Evolutionary conservation across 306 rosid genomes (phyloP).

Genomic region (Inga oerstediana): DNA sequence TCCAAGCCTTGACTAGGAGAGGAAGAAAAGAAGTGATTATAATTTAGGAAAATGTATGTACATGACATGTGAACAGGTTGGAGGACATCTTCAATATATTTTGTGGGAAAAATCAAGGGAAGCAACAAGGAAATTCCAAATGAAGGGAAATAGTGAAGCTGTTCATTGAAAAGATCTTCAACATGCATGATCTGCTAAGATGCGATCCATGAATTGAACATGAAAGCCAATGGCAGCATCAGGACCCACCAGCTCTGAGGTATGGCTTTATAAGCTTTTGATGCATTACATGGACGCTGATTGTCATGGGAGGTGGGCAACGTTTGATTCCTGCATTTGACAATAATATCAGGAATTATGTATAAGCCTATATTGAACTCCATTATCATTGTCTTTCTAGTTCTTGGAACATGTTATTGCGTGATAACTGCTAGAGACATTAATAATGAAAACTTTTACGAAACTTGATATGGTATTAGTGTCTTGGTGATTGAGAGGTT

Average conservation of each 20-base stretch:
- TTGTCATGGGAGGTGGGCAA: slow-evolving; percentile 52
- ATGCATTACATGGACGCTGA: slow-evolving; percentile 43
- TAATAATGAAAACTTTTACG: neutral
- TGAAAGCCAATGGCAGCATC: slow-evolving; percentile 35
- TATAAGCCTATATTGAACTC: neutral
- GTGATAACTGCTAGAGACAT: neutral
- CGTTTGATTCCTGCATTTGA: slow-evolving; percentile 56
- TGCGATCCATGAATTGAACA: slow-evolving; percentile 25
- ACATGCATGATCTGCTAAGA: slow-evolving; percentile 33
- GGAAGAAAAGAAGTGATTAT: neutral
- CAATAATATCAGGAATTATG: slow-evolving; percentile 14
- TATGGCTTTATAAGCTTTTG: slow-evolving; percentile 34
- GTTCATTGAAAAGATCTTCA: slow-evolving; percentile 4
- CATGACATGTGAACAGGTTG: neutral
- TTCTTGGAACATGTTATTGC: neutral
- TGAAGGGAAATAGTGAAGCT: neutral
- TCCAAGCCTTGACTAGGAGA: neutral
- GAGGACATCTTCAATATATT: neutral
- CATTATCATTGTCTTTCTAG: neutral
- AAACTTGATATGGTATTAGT: neutral
- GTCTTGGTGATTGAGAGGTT: neutral
- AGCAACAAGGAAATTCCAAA: slow-evolving; percentile 10
- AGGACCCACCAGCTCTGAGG: slow-evolving; percentile 47
- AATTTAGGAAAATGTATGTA: slow-evolving; percentile 17
- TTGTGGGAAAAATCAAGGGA: slow-evolving; percentile 9